phyloP scores from a whole-genome alignment of 1,139 yeast species.

The Hansenula lynferdii region DNA sequence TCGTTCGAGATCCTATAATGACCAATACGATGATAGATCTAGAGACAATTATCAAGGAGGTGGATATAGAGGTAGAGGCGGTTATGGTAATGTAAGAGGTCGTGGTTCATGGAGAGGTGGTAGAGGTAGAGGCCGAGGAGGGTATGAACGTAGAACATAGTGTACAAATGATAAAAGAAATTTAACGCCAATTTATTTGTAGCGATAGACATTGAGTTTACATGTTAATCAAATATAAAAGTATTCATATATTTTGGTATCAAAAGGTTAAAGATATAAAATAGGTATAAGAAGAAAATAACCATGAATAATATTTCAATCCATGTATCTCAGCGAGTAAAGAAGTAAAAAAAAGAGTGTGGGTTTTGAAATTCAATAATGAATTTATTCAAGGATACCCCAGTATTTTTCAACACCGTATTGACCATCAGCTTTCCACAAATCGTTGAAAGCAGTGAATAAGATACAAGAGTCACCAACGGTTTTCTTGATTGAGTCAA shows the following conservation, averaged over 20 bases:
- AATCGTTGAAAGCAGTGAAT: conserved; percentile 72
- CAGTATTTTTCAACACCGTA: conserved; percentile 70
- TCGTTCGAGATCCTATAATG: neutral
- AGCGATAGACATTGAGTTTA: no score
- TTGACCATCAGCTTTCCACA: conserved; percentile 73
- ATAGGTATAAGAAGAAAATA: conserved; percentile 2
- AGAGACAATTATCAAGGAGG: neutral
- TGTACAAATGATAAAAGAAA: no score
- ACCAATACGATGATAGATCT: neutral
- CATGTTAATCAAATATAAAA: no score
- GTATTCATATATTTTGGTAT: neutral
- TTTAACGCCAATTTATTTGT: no score
- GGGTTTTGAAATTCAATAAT: no score
- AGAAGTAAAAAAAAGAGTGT: conserved; percentile 1
- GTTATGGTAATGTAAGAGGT: conserved; percentile 1
- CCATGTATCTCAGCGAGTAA: neutral
- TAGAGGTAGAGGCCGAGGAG: conserved; percentile 4
- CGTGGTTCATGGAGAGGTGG: no score
- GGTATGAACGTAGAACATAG: neutral
- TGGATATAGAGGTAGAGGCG: conserved; percentile 2
- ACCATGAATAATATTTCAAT: neutral
- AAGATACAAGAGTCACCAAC: conserved; percentile 55
- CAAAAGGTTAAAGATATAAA: conserved; percentile 6
- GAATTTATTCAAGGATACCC: no score
- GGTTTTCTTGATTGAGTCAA: conserved; percentile 46